Evolutionary conservation across 805 yeast species (phyloP), one percentile per base, ranked within the genome.

Genomic region (Candida fluviatilis): DNA sequence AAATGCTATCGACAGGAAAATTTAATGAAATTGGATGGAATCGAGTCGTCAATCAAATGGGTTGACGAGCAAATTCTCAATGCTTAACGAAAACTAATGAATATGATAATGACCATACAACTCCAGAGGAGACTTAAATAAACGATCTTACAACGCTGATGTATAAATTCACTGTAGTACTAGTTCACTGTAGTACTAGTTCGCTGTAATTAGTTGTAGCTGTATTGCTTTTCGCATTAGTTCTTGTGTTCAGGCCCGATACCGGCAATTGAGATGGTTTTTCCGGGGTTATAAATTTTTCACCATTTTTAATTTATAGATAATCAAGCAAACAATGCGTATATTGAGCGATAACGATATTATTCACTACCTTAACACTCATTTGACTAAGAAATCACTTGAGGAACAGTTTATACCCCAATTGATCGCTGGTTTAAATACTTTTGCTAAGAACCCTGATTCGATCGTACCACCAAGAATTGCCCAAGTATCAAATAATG

Each of bases 391-490:
- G 3, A 43, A 47, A 1, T 55, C 59, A 1, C 44, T 74, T 4
- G 27, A 46, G 1, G 25, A 47, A 6, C 38, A 40, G 2, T 72
- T 62, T 45, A 78, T 74, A 38, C 46, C 52, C 0, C 57, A 58
- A 0, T 54, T 76, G 3, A 27, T 62, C 2, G 14, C 41, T 0
- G 73, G 77, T 0, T 58, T 80, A 36, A 24, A 36, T 4, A 62
- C 57, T n/a, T 78, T 70, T 49, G 51, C 67, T 11, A 23, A 54
- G 2, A 69, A 74, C 45, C 75, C 74, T 3, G 48, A 66, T 1
- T 52, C 71, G 15, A 71, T 77, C 8, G 44, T 54, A 14, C 86
- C 86, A 2, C 76, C 71, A 28, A 58, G 86, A 48, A 75, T 71
- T 4, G 79, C 75, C 5, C 67, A 31, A 48, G 51, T 19, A 55